These are phyloP conservation scores for Mortierella alpina DNA, from an alignment of 192 early-diverging fungal genomes.

Conservation along the genomic window DNA sequence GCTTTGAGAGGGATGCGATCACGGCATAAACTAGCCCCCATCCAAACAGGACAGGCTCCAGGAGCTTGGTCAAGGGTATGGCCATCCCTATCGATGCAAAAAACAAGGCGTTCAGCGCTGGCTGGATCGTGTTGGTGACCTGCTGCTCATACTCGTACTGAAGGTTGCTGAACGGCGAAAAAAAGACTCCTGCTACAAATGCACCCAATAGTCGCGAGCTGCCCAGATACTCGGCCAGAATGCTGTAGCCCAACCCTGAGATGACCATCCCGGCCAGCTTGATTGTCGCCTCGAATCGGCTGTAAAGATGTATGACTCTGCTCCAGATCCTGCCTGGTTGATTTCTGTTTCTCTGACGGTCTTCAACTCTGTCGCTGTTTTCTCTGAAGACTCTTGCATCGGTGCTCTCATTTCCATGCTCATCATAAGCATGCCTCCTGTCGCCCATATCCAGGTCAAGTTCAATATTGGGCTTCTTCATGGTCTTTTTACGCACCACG, in stretches of 20 bases:
- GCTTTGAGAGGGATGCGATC: conserved; percentile 38
- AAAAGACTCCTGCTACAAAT: conserved; percentile 46
- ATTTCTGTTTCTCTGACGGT: too few species aligned
- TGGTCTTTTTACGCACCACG: conserved; percentile 1
- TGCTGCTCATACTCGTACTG: conserved; percentile 7
- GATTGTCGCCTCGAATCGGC: conserved; percentile 1
- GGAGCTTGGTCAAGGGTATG: conserved; percentile 34
- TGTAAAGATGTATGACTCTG: neutral
- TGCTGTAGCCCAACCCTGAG: conserved; percentile 29
- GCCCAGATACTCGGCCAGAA: conserved; percentile 47
- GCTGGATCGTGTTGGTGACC: conserved; percentile 13
- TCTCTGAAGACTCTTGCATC: too few species aligned
- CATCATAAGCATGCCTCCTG: too few species aligned
- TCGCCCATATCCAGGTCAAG: too few species aligned
- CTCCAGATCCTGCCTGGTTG: too few species aligned
- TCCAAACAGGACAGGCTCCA: conserved; percentile 30
- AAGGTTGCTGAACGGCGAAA: conserved; percentile 17
- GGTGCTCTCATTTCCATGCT: too few species aligned
- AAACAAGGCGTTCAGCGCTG: conserved; percentile 36
- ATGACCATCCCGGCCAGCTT: conserved; percentile 34
- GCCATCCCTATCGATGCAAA: conserved; percentile 50
- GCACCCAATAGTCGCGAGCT: conserved; percentile 49
- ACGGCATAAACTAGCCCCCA: conserved; percentile 43
- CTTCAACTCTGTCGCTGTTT: too few species aligned
- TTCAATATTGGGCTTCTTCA: neutral